phyloP scores from a whole-genome alignment of 768 basidiomycete species.

The Cystobasidium tubakii region DNA sequence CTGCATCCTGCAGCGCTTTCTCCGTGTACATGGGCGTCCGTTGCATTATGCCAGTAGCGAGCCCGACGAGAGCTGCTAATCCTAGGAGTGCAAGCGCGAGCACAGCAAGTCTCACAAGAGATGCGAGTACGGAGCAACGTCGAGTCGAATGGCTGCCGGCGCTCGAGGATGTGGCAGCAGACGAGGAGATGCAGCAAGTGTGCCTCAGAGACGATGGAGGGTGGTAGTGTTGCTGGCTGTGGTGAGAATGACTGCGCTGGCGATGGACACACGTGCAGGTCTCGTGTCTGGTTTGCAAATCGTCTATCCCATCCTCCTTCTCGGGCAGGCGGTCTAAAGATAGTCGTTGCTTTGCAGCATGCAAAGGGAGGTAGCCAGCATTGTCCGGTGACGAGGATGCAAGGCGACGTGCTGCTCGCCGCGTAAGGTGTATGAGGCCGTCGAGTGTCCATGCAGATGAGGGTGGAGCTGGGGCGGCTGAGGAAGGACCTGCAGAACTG shows the following conservation, averaged over 20 bases:
- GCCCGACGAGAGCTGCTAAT: neutral
- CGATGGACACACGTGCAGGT: neutral
- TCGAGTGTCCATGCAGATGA: neutral
- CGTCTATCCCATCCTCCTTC: neutral
- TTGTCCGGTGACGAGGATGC: neutral
- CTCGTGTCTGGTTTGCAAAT: neutral
- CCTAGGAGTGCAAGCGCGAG: constrained; percentile 19
- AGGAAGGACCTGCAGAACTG: neutral
- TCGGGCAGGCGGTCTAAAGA: neutral
- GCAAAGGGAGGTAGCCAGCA: constrained; percentile 4
- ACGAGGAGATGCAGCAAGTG: neutral
- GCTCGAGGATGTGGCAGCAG: neutral
- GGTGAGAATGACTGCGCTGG: neutral
- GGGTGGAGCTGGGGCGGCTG: neutral
- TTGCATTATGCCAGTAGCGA: constrained; percentile 26
- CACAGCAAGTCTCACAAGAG: neutral
- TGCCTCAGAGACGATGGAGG: neutral
- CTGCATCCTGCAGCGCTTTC: constrained; percentile 34
- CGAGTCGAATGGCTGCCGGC: neutral
- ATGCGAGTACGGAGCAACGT: neutral
- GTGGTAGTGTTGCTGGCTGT: neutral
- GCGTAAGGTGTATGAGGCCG: neutral
- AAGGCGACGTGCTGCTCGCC: neutral
- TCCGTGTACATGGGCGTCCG: constrained; percentile 29
- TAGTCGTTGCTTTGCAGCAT: neutral